Evolutionary conservation across 345 rosid genomes (phyloP).

Genomic region (Camelina laxa): DNA sequence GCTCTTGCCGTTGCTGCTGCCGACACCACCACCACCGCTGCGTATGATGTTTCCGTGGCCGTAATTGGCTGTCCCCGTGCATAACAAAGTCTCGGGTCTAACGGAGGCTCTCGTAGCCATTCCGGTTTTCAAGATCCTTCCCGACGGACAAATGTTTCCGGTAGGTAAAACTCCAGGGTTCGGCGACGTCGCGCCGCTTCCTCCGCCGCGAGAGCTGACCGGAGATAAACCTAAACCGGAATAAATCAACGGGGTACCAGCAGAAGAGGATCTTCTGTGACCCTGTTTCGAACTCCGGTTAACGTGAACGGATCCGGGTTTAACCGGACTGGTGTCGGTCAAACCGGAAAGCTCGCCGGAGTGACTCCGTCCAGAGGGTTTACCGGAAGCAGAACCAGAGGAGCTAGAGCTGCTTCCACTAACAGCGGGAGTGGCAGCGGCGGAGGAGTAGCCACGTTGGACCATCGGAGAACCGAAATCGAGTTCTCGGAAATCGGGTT

Average conservation of each 20-base stretch:
- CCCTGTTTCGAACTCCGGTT: slow-evolving; percentile 51
- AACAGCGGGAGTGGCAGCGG: slow-evolving; percentile 34
- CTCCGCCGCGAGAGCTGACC: slow-evolving; percentile 37
- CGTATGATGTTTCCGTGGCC: slow-evolving; percentile 94
- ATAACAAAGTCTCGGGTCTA: slow-evolving; percentile 63
- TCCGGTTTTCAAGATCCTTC: slow-evolving; percentile 70
- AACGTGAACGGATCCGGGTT: slow-evolving; percentile 46
- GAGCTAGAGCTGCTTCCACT: slow-evolving; percentile 47
- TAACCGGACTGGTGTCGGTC: slow-evolving; percentile 25
- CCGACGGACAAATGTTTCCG: slow-evolving; percentile 96
- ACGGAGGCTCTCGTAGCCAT: slow-evolving; percentile 54
- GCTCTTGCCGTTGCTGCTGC: slow-evolving; percentile 6
- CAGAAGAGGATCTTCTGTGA: slow-evolving; percentile 81
- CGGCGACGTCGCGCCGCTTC: slow-evolving; percentile 51
- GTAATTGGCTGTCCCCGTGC: slow-evolving; percentile 73
- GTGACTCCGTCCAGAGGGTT: slow-evolving; percentile 43
- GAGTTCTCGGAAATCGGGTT: slow-evolving; percentile 89
- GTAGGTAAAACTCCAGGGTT: slow-evolving; percentile 57
- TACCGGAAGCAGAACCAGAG: slow-evolving; percentile 47
- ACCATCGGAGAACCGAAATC: slow-evolving; percentile 82
- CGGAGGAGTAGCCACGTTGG: slow-evolving; percentile 47
- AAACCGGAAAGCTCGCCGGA: slow-evolving; percentile 68
- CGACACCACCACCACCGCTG: slow-evolving; percentile 24
- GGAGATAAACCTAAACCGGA: slow-evolving; percentile 59
- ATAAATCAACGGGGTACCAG: slow-evolving; percentile 74